Conservation (phyloP, 164 flowering plant genomes). For the Sextonia rubra region DNA sequence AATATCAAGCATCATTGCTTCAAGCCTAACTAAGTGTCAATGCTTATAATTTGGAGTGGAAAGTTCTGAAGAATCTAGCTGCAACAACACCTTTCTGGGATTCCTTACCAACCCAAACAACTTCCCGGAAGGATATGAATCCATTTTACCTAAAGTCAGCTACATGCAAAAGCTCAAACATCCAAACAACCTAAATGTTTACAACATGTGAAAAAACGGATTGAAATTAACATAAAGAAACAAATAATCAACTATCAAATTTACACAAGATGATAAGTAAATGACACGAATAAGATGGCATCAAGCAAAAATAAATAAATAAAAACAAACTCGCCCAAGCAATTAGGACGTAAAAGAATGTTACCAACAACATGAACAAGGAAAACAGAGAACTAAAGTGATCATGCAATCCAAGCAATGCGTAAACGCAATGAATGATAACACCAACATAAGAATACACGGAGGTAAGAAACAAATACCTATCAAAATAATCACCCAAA, state of each 20-base stretch:
- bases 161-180: neutral
- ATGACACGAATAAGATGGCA: neutral
- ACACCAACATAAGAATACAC: no score
- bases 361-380: no score
- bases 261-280: neutral
- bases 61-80: no score
- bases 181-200: neutral
- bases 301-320: neutral
- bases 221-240: neutral
- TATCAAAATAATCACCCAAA: constrained; percentile 1
- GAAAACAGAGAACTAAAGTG: no score
- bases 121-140: neutral
- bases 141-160: neutral
- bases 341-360: no score
- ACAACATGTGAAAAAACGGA: neutral
- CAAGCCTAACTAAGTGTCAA: no score
- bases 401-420: no score
- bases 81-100: no score
- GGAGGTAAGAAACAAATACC: neutral
- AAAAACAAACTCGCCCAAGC: neutral
- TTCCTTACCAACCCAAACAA: neutral
- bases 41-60: no score
- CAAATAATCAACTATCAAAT: neutral
- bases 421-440: no score
- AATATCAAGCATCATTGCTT: no score